Evolutionary conservation across 495 filamentous ascomycete genomes (phyloP), one percentile per base, ranked within the genome.

Genomic region (Penicilliopsis zonata): DNA sequence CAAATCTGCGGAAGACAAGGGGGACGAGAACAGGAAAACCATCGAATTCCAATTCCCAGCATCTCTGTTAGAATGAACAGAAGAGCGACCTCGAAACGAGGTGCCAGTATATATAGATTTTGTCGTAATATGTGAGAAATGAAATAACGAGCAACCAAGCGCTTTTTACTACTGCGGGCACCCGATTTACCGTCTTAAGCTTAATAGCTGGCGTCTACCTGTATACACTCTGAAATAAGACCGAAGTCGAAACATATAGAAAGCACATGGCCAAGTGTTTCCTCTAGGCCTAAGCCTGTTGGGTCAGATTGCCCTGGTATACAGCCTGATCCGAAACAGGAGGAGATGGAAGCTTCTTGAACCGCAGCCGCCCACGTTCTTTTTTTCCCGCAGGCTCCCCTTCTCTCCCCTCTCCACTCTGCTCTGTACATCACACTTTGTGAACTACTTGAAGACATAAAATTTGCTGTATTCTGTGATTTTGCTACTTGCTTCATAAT

Each of bases 321-420:
- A n/a, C n/a, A n/a, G n/a, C n/a, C n/a, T n/a, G n/a, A n/a, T n/a
- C n/a, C n/a, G n/a, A n/a, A n/a, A n/a, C n/a, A n/a, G 30, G 33
- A 31, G 22, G 28, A 37, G 38, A 57, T 64, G 58, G 60, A 64
- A 64, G 54, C 58, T 62, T 62, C 58, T 42, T 62, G 58, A 61
- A 64, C 49, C n/a, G n/a, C n/a, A n/a, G n/a, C 47, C 36, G 42
- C 37, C 29, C 18, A 9, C n/a, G 13, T 27, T 36, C 31, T 29
- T 25, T 13, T 20, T 9, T 28, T 29, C 29, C 22, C 19, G 9
- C 9, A 21, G 22, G 3, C 16, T 29, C 22, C 10, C 31, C 33
- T 29, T 16, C 34, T 31, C 28, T 31, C 13, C 33, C 9, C 38
- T 25, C 37, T 33, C 24, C 28, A 30, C 19, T 34, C 22, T 24